These are phyloP conservation scores for Bruguiera sexangula DNA, from an alignment of 345 rosid species.

Conservation along the genomic window DNA sequence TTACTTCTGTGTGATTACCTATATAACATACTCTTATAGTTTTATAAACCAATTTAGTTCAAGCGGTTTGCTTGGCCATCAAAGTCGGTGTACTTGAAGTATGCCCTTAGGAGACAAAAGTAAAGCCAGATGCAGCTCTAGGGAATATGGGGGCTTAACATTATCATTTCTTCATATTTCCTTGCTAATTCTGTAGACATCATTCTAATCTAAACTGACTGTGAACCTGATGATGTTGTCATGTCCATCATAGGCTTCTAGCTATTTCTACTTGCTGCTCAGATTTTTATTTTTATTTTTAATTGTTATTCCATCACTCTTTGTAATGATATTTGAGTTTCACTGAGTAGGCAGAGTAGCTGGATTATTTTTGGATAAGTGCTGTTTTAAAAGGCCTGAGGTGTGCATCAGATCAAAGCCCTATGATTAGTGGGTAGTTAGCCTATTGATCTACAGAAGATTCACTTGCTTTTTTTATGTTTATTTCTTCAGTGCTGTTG, in stretches of 20 bases:
- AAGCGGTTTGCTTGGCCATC: neutral
- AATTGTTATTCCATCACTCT: neutral
- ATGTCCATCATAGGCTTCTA: neutral
- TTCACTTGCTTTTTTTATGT: neutral
- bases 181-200: neutral
- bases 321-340: neutral
- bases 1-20: no score
- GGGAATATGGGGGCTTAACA: neutral
- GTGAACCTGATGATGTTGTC: neutral
- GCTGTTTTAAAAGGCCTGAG: neutral
- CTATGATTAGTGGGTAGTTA: neutral
- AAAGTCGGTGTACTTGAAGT: neutral
- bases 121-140: neutral
- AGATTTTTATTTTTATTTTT: neutral
- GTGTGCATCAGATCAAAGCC: neutral
- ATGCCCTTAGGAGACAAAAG: neutral
- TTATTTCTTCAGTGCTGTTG: conserved; percentile 67
- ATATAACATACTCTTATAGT: no score
- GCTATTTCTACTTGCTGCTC: neutral
- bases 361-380: no score
- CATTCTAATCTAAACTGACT: neutral
- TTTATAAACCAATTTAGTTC: no score
- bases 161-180: neutral
- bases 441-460: neutral
- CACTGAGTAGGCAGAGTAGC: neutral